Percentiles rank a stretch among this genome's conserved stretches.
Evolutionary conservation across 192 early-diverging fungal genomes (phyloP).

Genomic region (Podila epicladia): DNA sequence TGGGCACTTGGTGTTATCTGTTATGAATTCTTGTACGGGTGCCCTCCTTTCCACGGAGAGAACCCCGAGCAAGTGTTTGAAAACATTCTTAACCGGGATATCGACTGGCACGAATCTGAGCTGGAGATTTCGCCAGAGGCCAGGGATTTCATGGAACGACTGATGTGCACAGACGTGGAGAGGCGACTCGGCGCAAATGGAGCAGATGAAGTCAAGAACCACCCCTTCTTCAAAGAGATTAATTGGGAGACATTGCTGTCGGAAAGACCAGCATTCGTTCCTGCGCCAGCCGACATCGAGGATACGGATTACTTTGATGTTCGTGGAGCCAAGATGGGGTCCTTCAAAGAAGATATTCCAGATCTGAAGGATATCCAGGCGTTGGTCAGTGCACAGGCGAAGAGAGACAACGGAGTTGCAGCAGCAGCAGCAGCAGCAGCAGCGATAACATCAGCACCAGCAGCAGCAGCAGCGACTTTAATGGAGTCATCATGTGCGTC

Average conservation of each 20-base stretch:
- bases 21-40: slow-evolving; percentile 86
- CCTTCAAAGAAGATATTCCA: slow-evolving; percentile 49
- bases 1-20: slow-evolving; percentile 92
- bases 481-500: not conserved
- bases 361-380: slow-evolving; percentile 46
- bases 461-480: slow-evolving; percentile 11
- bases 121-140: slow-evolving; percentile 78
- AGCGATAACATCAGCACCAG: too few species aligned
- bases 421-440: not conserved
- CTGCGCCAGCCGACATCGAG: slow-evolving; percentile 76
- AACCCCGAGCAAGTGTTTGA: slow-evolving; percentile 85
- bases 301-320: slow-evolving; percentile 96
- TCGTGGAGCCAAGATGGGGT: slow-evolving; percentile 76
- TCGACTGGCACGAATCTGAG: slow-evolving; percentile 81
- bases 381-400: slow-evolving; percentile 50
- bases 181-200: slow-evolving; percentile 74
- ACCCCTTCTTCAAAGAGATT: slow-evolving; percentile 77
- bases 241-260: slow-evolving; percentile 74
- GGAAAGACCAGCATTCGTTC: slow-evolving; percentile 82
- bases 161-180: slow-evolving; percentile 73
- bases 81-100: slow-evolving; percentile 78
- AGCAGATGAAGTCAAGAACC: slow-evolving; percentile 77
- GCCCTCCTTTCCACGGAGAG: slow-evolving; percentile 84
- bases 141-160: slow-evolving; percentile 79
- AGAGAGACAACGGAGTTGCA: slow-evolving; percentile 32